phyloP scores from a whole-genome alignment of 2,329 filamentous ascomycete genomes.

The Plenodomus tracheiphilus region DNA sequence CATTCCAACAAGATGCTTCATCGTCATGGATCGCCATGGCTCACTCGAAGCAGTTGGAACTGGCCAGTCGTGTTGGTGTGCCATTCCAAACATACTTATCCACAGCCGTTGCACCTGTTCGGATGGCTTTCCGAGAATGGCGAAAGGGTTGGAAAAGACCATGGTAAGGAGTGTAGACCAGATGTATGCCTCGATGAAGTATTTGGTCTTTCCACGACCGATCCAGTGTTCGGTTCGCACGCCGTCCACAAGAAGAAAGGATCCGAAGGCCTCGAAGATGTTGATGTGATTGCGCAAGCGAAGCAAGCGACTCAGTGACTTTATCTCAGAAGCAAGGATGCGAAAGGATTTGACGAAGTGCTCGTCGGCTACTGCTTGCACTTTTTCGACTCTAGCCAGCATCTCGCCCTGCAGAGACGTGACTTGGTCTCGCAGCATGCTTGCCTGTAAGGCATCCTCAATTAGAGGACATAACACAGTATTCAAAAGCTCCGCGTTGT shows the following conservation, averaged over 20 bases:
- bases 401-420: neutral
- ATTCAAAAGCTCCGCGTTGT: no score
- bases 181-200: constrained; percentile 17
- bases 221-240: no score
- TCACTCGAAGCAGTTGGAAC: constrained; percentile 7
- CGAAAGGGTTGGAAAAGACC: no score
- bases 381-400: neutral
- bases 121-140: neutral
- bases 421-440: neutral
- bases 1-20: no score
- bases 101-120: constrained; percentile 1
- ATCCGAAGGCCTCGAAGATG: no score
- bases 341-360: neutral
- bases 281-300: no score
- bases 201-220: no score
- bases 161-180: constrained; percentile 9
- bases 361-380: neutral
- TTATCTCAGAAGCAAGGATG: neutral
- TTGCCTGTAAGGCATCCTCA: neutral
- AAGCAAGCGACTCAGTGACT: neutral
- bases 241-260: no score
- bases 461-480: neutral
- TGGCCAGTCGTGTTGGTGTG: constrained; percentile 8
- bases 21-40: constrained; percentile 12
- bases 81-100: neutral